Evolutionary conservation across 2,329 filamentous ascomycete genomes (phyloP).

Genomic region (Exserohilum rostratum): DNA sequence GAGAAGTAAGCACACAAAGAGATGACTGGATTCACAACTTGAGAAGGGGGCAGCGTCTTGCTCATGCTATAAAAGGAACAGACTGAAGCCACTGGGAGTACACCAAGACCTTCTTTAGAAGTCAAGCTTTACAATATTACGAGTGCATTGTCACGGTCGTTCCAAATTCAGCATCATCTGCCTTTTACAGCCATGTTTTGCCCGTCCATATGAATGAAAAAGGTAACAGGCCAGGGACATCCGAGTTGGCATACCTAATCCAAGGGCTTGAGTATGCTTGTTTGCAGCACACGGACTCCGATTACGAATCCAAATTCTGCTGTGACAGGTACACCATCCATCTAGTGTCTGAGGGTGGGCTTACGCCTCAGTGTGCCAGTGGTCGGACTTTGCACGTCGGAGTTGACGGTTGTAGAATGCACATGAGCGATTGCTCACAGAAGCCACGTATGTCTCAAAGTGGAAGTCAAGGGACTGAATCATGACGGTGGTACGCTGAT

Average conservation of each 20-base stretch:
- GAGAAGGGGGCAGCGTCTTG: neutral
- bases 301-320: neutral
- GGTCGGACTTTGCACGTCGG: neutral
- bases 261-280: slow-evolving; percentile 2
- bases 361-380: neutral
- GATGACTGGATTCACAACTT: neutral
- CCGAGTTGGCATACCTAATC: neutral
- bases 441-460: neutral
- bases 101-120: neutral
- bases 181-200: neutral
- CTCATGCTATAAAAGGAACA: neutral
- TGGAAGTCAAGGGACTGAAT: neutral
- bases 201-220: neutral
- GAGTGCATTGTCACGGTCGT: neutral
- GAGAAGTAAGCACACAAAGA: neutral
- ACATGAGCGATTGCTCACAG: neutral
- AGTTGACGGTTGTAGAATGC: neutral
- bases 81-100: neutral
- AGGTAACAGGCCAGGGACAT: neutral
- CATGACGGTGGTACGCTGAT: neutral
- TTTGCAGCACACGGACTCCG: slow-evolving; percentile 1
- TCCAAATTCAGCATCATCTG: neutral
- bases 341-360: neutral
- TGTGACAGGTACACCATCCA: neutral
- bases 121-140: neutral